A percentile compares a stretch with the other conserved stretches of the same genome.
Conservation (phyloP, 139 green algal genomes). For the Coelastrella sp. region DNA sequence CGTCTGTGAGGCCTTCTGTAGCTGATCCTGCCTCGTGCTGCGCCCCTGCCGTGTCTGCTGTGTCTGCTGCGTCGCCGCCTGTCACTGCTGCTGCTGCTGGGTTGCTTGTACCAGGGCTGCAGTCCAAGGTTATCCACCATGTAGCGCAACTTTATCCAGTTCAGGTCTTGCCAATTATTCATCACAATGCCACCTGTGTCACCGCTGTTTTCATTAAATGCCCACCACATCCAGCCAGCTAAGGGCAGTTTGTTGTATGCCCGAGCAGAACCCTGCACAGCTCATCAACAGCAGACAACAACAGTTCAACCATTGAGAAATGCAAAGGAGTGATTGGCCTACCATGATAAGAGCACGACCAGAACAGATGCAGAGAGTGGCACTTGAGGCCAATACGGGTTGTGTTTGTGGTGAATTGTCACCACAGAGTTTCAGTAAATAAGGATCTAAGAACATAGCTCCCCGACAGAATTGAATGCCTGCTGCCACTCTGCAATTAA, state of each 20-base stretch:
- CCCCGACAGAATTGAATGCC: too few species aligned
- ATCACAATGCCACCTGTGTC: conserved; percentile 49
- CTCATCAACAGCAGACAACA: not conserved
- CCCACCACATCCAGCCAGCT: conserved; percentile 47
- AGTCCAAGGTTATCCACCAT: conserved; percentile 24
- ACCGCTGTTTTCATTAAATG: conserved; percentile 46
- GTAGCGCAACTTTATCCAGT: conserved; percentile 48
- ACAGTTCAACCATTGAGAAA: not conserved
- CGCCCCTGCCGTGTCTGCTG: not conserved
- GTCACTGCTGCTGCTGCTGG: not conserved
- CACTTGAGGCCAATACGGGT: not conserved
- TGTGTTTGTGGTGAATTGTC: not conserved
- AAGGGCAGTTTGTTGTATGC: conserved; percentile 17
- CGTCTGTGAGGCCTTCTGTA: not conserved
- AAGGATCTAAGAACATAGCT: too few species aligned
- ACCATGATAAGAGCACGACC: too few species aligned
- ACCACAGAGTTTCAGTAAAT: too few species aligned
- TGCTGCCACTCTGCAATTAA: too few species aligned
- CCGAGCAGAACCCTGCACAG: not conserved
- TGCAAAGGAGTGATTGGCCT: too few species aligned
- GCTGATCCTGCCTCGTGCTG: not conserved
- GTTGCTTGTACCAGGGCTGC: conserved; percentile 44
- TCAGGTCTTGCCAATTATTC: conserved; percentile 42
- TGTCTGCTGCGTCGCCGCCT: not conserved
- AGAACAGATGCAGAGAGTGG: not conserved